Conservation (phyloP, 202 grass and related monocot genomes). For the Musa balbisiana region DNA sequence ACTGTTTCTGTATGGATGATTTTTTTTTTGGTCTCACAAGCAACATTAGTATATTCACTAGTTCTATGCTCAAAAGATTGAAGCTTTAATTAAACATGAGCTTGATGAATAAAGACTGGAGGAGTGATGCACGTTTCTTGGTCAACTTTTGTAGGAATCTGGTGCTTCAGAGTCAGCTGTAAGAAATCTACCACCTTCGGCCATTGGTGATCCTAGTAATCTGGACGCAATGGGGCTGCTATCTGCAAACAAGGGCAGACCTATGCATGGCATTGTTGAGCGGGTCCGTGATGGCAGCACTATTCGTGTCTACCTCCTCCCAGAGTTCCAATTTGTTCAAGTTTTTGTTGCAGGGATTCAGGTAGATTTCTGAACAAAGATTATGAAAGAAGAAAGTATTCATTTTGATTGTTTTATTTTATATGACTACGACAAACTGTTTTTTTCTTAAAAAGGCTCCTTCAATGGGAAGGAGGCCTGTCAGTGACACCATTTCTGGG, state of each 20-base stretch:
- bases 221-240: slow-evolving; percentile 82
- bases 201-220: slow-evolving; percentile 81
- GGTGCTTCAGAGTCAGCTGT: slow-evolving; percentile 71
- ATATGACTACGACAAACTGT: too few relatives aligned
- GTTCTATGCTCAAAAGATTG: not conserved
- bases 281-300: slow-evolving; percentile 89
- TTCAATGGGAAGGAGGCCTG: slow-evolving; percentile 78
- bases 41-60: not conserved
- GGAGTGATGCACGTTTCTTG: not conserved
- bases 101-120: not conserved
- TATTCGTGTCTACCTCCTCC: slow-evolving; percentile 83
- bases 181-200: slow-evolving; percentile 90
- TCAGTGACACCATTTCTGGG: slow-evolving; percentile 36
- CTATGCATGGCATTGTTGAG: slow-evolving; percentile 83
- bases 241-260: slow-evolving; percentile 77
- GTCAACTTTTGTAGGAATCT: slow-evolving; percentile 35
- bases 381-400: not conserved
- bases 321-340: slow-evolving; percentile 89
- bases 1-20: slow-evolving; percentile 7
- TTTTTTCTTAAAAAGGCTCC: slow-evolving; percentile 31
- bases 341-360: slow-evolving; percentile 95
- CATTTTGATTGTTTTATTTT: not conserved
- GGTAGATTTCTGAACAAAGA: slow-evolving; percentile 22
- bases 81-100: not conserved
- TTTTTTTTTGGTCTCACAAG: not conserved